Conservation (phyloP, 352 stramenopile genomes). For the Globisporangium iwayamae region DNA sequence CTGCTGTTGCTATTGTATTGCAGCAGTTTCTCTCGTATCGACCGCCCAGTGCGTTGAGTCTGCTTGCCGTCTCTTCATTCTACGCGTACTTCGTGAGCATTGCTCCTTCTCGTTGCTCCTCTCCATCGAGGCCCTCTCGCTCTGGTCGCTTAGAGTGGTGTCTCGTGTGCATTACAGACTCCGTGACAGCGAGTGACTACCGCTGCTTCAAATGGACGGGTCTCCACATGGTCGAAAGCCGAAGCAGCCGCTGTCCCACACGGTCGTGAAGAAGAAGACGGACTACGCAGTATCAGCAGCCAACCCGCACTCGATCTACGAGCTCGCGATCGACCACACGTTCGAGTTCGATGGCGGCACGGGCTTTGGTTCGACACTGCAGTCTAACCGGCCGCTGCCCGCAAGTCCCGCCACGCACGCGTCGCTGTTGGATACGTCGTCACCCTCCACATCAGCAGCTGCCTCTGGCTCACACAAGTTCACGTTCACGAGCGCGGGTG, state of each 20-base stretch:
- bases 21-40: not conserved
- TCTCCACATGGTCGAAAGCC: not conserved
- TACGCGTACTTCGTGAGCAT: not conserved
- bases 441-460: conserved; percentile 2
- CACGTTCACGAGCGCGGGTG: conserved; percentile 60
- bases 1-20: not conserved
- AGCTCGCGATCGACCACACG: conserved; percentile 50
- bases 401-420: conserved; percentile 24
- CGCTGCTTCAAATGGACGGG: not conserved
- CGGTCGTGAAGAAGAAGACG: conserved; percentile 1
- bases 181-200: not conserved
- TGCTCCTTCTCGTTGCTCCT: not conserved
- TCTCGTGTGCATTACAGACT: not conserved
- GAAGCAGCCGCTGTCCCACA: not conserved
- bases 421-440: conserved; percentile 14
- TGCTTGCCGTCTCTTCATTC: not conserved
- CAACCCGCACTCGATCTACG: conserved; percentile 12
- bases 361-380: conserved; percentile 51
- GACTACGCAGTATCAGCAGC: not conserved
- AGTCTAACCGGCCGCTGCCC: conserved; percentile 52
- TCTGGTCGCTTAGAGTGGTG: not conserved
- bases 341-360: conserved; percentile 75
- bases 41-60: not conserved
- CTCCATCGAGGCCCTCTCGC: not conserved
- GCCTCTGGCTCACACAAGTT: conserved; percentile 39